Evolutionary conservation across 208 protist species (phyloP), one percentile per base, ranked within the genome.

Genomic region (Leishmania guyanensis): DNA sequence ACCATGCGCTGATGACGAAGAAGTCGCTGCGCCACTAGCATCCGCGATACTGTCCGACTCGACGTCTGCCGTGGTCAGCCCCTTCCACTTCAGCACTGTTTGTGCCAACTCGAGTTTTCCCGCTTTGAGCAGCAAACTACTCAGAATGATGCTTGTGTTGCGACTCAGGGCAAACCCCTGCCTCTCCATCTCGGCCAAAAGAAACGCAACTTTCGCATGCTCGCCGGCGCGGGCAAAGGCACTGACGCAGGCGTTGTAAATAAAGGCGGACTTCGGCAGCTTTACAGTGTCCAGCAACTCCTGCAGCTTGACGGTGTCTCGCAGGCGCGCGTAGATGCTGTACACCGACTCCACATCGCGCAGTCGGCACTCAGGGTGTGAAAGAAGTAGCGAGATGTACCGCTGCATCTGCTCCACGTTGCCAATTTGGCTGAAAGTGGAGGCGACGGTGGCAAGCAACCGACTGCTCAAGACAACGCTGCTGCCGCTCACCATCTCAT

Each of bases 61-160:
- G 33, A 78, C 65, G 26, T 83, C 79, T 10, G 66, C 33, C 4
- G 86, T 81, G 0, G 84, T 62, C 17, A 90, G 77, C n/a, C 91
- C 91, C 71, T 96, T 97, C 92, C 92, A 96, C 81, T 91, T 92
- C 26, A 98, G 87, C 53, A 98, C 93, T 22, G 88, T 93, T 77
- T 97, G 93, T 51, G 95, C 95, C 60, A 98, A 81, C 78, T 98
- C 91, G 51, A 94, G 46, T 79, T 96, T 98, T 2, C 95, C 95
- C 1, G 93, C 92, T 80, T 97, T 98, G 26, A 98, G 85, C n/a
- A 98, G 84, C 66, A 98, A 85, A 54, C 92, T 92, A 71, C 95
- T 98, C 17, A 98, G 84, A n/a, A 89, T 91, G 8, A 98, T 86
- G 77, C 92, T 95, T n/a, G 95, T 96, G 85, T 86, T 94, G 60